phyloP scores from a whole-genome alignment of 768 basidiomycete genomes.

The Sistotremastrum niveocremeum region DNA sequence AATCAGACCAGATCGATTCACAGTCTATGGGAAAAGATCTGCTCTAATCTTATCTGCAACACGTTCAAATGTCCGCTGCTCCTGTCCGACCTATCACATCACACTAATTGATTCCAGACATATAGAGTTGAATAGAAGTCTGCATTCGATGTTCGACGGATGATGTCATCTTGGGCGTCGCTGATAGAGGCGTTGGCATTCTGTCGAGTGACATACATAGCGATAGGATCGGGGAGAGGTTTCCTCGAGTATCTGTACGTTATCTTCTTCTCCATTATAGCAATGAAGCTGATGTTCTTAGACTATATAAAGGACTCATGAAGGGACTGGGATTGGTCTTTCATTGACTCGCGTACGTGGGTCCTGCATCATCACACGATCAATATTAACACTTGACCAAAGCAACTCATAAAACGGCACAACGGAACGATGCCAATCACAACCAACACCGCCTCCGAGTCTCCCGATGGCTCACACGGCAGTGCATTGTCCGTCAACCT shows the following conservation, averaged over 20 bases:
- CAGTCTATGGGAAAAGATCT: slow-evolving; percentile 10
- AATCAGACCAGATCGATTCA: not conserved
- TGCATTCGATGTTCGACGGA: slow-evolving; percentile 12
- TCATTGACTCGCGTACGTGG: slow-evolving; percentile 17
- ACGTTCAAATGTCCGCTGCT: slow-evolving; percentile 19
- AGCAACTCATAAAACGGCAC: slow-evolving; percentile 24
- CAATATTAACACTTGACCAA: not conserved
- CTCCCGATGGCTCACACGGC: slow-evolving; percentile 17
- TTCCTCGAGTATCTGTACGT: slow-evolving; percentile 20
- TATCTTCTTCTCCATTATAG: not conserved
- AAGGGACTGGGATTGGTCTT: slow-evolving; percentile 25
- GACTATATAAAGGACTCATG: slow-evolving; percentile 17
- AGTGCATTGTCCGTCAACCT: slow-evolving; percentile 20
- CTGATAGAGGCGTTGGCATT: slow-evolving; percentile 27
- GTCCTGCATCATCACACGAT: not conserved
- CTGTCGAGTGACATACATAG: slow-evolving; percentile 16
- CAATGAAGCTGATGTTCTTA: not conserved
- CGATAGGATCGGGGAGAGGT: slow-evolving; percentile 20
- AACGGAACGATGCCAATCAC: slow-evolving; percentile 19
- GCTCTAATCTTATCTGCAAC: slow-evolving; percentile 23
- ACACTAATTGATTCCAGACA: slow-evolving; percentile 17
- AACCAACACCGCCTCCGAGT: slow-evolving; percentile 16
- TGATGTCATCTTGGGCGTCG: slow-evolving; percentile 18
- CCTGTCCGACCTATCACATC: slow-evolving; percentile 6
- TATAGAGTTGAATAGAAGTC: slow-evolving; percentile 20